Evolutionary conservation across 805 yeast species (phyloP).

Genomic region (Candida maesae): DNA sequence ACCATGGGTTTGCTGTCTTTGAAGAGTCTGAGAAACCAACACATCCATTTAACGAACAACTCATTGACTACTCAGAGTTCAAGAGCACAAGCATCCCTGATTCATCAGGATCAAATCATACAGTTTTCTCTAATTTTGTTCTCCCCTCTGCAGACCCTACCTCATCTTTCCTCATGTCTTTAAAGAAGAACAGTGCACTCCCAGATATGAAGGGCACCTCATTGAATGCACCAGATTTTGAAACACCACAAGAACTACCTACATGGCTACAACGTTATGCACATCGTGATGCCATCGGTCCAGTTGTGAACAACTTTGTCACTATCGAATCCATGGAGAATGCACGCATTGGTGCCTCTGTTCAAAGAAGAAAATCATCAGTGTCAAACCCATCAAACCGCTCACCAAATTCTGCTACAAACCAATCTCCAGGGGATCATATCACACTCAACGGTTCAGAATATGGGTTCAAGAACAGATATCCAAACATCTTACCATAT

Average conservation of each 20-base stretch:
- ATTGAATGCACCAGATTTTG: constrained; percentile 13
- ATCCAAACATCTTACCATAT: constrained; percentile 75
- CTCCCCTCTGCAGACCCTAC: constrained; percentile 27
- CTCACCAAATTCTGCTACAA: constrained; percentile 2
- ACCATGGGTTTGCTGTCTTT: constrained; percentile 22
- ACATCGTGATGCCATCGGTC: constrained; percentile 18
- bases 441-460: constrained; percentile 51
- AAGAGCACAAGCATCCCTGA: constrained; percentile 4
- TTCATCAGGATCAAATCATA: not conserved
- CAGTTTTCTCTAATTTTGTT: constrained; percentile 17
- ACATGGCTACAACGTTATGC: constrained; percentile 45
- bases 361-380: constrained; percentile 15
- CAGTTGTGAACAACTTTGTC: constrained; percentile 27
- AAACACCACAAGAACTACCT: constrained; percentile 24
- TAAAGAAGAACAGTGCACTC: constrained; percentile 17
- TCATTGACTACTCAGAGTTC: constrained; percentile 17
- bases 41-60: not conserved
- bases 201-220: constrained; percentile 11
- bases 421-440: constrained; percentile 16
- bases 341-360: constrained; percentile 22
- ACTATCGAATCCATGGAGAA: constrained; percentile 35
- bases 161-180: constrained; percentile 20
- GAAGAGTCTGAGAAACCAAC: constrained; percentile 1
- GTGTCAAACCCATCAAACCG: constrained; percentile 1
- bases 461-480: constrained; percentile 70